Evolutionary conservation across 2,329 filamentous ascomycete genomes (phyloP).

Genomic region (Dactylellina drechsleri): DNA sequence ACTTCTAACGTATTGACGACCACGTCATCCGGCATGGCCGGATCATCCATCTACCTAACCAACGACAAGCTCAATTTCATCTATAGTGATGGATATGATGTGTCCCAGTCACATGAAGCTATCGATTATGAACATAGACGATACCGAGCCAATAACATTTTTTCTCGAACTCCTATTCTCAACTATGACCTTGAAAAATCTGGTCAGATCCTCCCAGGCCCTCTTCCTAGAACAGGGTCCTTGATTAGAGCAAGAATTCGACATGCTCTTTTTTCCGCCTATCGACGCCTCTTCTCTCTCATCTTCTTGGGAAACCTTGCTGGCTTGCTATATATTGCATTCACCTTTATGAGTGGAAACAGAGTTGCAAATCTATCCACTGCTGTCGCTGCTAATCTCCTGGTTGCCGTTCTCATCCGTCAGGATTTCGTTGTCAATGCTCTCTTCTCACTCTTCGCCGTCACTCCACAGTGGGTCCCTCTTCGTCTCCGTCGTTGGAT

Average conservation of each 20-base stretch:
- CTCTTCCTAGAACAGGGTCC: constrained; percentile 29
- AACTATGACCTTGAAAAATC: constrained; percentile 44
- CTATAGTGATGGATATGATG: constrained; percentile 25
- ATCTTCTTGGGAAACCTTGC: constrained; percentile 62
- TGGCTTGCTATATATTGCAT: constrained; percentile 48
- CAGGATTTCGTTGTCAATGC: constrained; percentile 68
- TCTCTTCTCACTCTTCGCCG: constrained; percentile 64
- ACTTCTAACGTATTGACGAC: not conserved
- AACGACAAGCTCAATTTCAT: constrained; percentile 41
- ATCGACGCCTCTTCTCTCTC: constrained; percentile 63
- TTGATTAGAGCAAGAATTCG: constrained; percentile 65
- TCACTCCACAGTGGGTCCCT: constrained; percentile 64
- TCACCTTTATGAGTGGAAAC: constrained; percentile 29
- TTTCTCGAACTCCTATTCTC: constrained; percentile 37
- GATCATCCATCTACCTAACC: constrained; percentile 7
- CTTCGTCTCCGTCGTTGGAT: constrained; percentile 64
- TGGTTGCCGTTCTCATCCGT: constrained; percentile 65
- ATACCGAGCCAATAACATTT: constrained; percentile 43
- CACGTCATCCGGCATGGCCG: constrained; percentile 12
- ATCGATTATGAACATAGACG: constrained; percentile 44
- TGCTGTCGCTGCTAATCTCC: constrained; percentile 63
- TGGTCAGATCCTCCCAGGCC: constrained; percentile 29
- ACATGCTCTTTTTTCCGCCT: constrained; percentile 61
- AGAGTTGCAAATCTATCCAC: constrained; percentile 37
- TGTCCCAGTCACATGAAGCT: constrained; percentile 20